Base-by-base conservation (phyloP, 2,329 filamentous ascomycete species). In the Penicillium olsonii region DNA sequence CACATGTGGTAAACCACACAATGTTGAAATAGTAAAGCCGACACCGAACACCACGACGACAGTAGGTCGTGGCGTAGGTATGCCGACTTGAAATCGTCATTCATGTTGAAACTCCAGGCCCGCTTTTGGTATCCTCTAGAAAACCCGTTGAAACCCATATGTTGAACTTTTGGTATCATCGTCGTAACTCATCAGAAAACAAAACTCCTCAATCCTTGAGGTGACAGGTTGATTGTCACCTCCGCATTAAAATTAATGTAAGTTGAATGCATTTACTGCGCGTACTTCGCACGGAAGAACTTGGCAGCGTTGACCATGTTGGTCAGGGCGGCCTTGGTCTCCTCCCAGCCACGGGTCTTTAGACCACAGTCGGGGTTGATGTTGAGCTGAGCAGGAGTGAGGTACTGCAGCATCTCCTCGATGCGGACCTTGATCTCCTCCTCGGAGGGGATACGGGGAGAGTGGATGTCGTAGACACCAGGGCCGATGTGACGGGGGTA, bases 401-500 rank as follows among this genome's bases (percentile, higher is more conserved):
- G 88, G 84, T 90, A 92, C 78, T 88, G 83, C 62, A 99, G 85
- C 94, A 97, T 97, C 87, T 99, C 94, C 74, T 89, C 85, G 75
- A 99, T 88, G 72, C 94, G 88, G 79, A 92, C 88, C 85, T 90
- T 92, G 83, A 99, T 96, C 86, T 99, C 94, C 80, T 96, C 84
- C 85, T 96, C 89, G 73, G 85, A 88, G 70, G 94, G 94, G 54
- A 99, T 85, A 88, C 94, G 92, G 63, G 94, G 94, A 62, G 90
- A 95, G 88, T 99, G 94, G 81, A 99, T 99, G 79, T 99, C 94
- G 76, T 97, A 99, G 77, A 99, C 94, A 87, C 92, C 94, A 60
- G 94, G 94, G 60, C 94, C 94, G 67, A 99, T 99, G 84, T 99
- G 92, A 69, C 92, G 90, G 64, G 92, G 92, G 82, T 97, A 97